Evolutionary conservation across 306 rosid genomes (phyloP), one percentile per base, ranked within the genome.

Genomic region (Psophocarpus tetragonolobus): DNA sequence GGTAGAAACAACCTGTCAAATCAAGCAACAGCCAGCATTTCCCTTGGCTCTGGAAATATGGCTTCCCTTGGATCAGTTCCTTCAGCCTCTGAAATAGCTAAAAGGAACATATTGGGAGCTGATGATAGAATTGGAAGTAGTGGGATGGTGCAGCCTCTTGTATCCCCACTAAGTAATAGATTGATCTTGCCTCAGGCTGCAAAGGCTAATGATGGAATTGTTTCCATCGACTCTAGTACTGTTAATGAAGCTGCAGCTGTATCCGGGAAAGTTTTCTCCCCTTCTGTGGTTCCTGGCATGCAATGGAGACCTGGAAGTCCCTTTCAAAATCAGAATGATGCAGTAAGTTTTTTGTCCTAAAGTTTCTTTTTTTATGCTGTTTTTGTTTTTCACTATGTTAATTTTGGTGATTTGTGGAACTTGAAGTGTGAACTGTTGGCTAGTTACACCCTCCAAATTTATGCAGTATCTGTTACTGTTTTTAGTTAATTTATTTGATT

Each of bases 241-340:
- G 87, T 80, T 14, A 82, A 77, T 85, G 98, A 95, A 67, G 87
- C 92, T 56, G 76, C 91, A 54, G 83, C 93, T 81, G 80, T 88
- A 57, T 81, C 91, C 66, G 92, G 97, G 61, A 79, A 94, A 87
- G 89, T 89, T 75, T 95, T 92, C 83, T 89, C 97, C 75, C 92
- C 93, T 65, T 73, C 96, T 82, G 51, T 85, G 82, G 93, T 89
- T 84, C 84, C 98, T 61, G 87, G 95, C 81, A 89, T 92, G 93
- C 98, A 91, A 73, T 95, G 98, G 98, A 91, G 97, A 85, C 92
- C 98, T 32, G 98, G 98, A 80, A 89, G 92, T 77, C 85, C 94
- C 51, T 93, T 91, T 78, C 97, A 87, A 61, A 93, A 84, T 80
- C 97, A 84, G 68, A 91, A 83, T 81, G 98, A 95, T 75, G 82